Base-by-base conservation (phyloP, 495 filamentous ascomycete species). In the Talaromyces stipitatus region DNA sequence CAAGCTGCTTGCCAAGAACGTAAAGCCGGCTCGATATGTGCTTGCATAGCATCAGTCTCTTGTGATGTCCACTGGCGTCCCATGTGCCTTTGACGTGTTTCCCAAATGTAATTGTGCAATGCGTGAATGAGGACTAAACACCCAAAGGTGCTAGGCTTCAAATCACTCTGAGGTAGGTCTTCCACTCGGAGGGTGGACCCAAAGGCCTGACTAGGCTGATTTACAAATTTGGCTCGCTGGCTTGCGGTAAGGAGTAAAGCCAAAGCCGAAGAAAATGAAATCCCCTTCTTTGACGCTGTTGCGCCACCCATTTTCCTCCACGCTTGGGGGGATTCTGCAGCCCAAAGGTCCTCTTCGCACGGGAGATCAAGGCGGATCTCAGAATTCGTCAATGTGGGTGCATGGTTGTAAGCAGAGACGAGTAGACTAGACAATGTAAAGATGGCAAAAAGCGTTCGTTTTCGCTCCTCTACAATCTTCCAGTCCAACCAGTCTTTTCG, bases 51-150 rank as follows among this genome's bases (percentile, higher is more conserved):
- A 60, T 97, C 91, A 0, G 90, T 95, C 68, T 97, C 94, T 59
- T 89, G 84, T 26, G 87, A 82, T 14, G 91, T 96, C 92, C 92
- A 97, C 59, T 89, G 82, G 59, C 91, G 85, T 57, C 88, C 91
- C 64, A 91, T 85, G 63, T 97, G 92, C 32, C 91, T 77, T 68
- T 96, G 92, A 36, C 94, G 82, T 1, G 91, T 96, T 72, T 97
- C 92, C 94, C 94, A 97, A 45, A 97, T 96, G 69, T 97, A 97
- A 60, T 96, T 96, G 70, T 98, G 94, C 24, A 98, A 74, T 1
- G 94, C 92, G 69, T 96, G 95, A 66, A 98, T 97, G 53, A 98
- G 76, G 10, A 96, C 81, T 14, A 97, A 74, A 71, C 94, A 97
- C 20, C 94, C 94, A 64, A 96, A 96, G 5, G 92, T 94, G 70